phyloP scores from a whole-genome alignment of 805 yeast genomes.

The Kodamaea laetipori region DNA sequence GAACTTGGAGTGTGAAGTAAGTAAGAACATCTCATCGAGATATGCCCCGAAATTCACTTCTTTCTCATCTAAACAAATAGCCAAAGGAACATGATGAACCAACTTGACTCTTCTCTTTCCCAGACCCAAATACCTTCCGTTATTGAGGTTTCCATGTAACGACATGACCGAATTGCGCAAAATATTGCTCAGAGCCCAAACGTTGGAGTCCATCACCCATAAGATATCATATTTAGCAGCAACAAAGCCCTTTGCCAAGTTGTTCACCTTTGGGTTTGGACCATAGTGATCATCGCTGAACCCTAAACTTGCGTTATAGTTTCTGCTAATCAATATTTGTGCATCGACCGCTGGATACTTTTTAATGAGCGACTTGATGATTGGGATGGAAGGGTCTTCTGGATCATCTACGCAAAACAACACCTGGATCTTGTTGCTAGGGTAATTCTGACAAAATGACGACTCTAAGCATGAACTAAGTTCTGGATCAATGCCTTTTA shows the following conservation, averaged over 20 bases:
- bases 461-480: conserved; percentile 66
- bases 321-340: conserved; percentile 48
- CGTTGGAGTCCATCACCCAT: conserved; percentile 88
- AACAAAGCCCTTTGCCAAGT: conserved; percentile 76
- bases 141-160: conserved; percentile 50
- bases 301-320: conserved; percentile 17
- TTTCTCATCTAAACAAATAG: conserved; percentile 39
- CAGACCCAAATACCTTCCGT: conserved; percentile 41
- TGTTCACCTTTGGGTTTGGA: conserved; percentile 88
- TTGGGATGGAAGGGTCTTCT: conserved; percentile 63
- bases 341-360: conserved; percentile 62
- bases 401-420: conserved; percentile 72
- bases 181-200: conserved; percentile 70
- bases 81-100: conserved; percentile 82
- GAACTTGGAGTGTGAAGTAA: conserved; percentile 83
- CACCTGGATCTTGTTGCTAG: conserved; percentile 60
- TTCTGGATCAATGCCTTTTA: conserved; percentile 83
- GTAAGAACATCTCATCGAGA: conserved; percentile 81
- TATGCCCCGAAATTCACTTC: conserved; percentile 54
- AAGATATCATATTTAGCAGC: conserved; percentile 69
- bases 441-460: conserved; percentile 69
- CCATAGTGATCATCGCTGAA: conserved; percentile 58
- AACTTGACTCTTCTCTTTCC: conserved; percentile 52
- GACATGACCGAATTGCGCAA: conserved; percentile 63
- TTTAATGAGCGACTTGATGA: conserved; percentile 50